Evolutionary conservation across 768 basidiomycete genomes (phyloP), one percentile per base, ranked within the genome.

Genomic region (Dendrothele bispora): DNA sequence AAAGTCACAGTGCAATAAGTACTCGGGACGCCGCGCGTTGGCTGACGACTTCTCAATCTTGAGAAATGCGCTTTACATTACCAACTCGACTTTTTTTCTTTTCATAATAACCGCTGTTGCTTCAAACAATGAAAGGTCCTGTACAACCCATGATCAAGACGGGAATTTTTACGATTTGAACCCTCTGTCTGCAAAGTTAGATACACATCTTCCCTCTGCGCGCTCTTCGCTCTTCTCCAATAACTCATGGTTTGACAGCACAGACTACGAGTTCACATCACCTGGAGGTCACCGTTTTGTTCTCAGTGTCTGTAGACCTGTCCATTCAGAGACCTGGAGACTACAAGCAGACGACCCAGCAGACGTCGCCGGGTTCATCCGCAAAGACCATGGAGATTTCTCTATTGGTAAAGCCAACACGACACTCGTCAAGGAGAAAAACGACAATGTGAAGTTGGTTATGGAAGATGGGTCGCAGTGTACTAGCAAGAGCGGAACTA

Each of bases 331-430:
- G 20, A 65, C 76, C 0, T 88, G 82, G 77, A 75, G 79, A 22
- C 61, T 79, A 6, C 75, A 79, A 30, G 73, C 81, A 27, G 70
- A 79, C 18, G 66, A 76, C 20, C 63, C 72, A 15, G 70, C 68
- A 15, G 72, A 84, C 34, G 75, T 90, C 17, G 88, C 72, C 4
- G 88, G 76, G 1, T 78, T 87, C 50, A 74, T 84, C 30, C 76
- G 79, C 32, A 73, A 72, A 40, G 79, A 66, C 39, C 86, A 79
- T 49, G 79, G 84, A 0, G 83, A 88, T 62, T 83, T 90, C 63
- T 80, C 81, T 6, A 75, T 91, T 29, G 89, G 89, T 28, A 67
- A 74, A 44, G 64, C 77, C 17, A 92, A 91, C 55, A 83, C 82
- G 12, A 88, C 84, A 0, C 67, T 93, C 58, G 62, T 40, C 27